These are phyloP conservation scores for Uronychia binucleata DNA, from an alignment of 73 alveolate genomes.

Conservation along the genomic window DNA sequence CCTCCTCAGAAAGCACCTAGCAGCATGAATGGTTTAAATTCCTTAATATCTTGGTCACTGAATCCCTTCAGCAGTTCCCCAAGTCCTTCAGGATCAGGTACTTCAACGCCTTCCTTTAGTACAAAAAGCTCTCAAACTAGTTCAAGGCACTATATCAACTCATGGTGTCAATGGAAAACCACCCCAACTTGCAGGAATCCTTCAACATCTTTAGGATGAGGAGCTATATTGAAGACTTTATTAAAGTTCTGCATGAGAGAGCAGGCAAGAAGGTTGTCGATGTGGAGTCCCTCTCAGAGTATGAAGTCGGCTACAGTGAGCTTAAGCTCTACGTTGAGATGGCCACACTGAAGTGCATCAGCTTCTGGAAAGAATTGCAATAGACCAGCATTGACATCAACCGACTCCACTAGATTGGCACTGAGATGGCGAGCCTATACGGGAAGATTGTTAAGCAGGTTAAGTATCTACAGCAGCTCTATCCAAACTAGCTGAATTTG, in stretches of 20 bases:
- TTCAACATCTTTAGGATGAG: background rate
- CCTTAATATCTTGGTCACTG: background rate
- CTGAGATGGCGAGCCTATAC: background rate
- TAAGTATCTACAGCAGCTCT: background rate
- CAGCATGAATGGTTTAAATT: background rate
- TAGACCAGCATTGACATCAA: background rate
- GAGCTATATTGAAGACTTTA: background rate
- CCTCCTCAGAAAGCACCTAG: background rate
- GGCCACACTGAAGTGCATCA: background rate
- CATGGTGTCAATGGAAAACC: background rate
- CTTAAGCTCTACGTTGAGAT: background rate
- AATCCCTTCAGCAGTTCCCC: background rate
- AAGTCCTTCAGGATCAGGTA: background rate
- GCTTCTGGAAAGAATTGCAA: background rate
- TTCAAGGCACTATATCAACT: constrained; percentile 1
- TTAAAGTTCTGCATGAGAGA: background rate
- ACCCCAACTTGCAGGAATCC: background rate
- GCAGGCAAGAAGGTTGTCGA: background rate
- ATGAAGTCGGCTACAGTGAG: background rate
- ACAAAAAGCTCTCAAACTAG: background rate
- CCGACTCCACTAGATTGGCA: background rate
- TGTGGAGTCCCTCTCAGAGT: background rate
- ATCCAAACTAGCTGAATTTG: background rate
- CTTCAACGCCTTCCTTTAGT: background rate
- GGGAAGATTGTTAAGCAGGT: background rate